A percentile compares a stretch with the other conserved stretches of the same genome.
phyloP scores from a whole-genome alignment of 306 rosid species.

The Begonia masoniana region DNA sequence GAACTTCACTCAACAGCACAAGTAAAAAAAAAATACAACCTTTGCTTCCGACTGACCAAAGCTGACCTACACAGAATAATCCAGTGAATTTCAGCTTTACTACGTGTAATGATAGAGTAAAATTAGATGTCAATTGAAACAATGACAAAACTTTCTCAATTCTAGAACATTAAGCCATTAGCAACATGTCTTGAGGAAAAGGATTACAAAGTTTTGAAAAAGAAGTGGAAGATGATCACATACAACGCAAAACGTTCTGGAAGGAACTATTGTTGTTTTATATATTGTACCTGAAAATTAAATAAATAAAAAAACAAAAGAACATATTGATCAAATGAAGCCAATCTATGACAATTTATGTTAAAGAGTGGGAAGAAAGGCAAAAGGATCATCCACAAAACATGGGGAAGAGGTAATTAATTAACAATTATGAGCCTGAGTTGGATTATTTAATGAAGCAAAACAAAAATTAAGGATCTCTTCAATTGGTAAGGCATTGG shows the following conservation, averaged over 20 bases:
- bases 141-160: no score
- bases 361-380: slow-evolving; percentile 5
- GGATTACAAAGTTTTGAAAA: slow-evolving; percentile 17
- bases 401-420: background rate
- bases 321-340: slow-evolving; percentile 21
- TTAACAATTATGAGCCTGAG: no score
- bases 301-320: slow-evolving; percentile 6
- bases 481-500: background rate
- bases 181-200: slow-evolving; percentile 1
- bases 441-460: no score
- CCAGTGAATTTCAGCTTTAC: no score
- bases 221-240: slow-evolving; percentile 23
- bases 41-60: slow-evolving; percentile 92
- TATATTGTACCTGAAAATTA: slow-evolving; percentile 75
- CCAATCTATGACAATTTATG: slow-evolving; percentile 1
- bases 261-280: slow-evolving; percentile 78
- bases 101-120: background rate
- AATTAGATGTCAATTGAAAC: background rate
- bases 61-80: slow-evolving; percentile 52
- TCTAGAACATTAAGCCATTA: no score
- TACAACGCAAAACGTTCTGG: slow-evolving; percentile 90
- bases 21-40: slow-evolving; percentile 28
- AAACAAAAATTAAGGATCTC: no score
- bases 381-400: background rate
- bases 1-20: background rate